Conservation (phyloP, 2,329 filamentous ascomycete genomes). For the Fusarium udum region DNA sequence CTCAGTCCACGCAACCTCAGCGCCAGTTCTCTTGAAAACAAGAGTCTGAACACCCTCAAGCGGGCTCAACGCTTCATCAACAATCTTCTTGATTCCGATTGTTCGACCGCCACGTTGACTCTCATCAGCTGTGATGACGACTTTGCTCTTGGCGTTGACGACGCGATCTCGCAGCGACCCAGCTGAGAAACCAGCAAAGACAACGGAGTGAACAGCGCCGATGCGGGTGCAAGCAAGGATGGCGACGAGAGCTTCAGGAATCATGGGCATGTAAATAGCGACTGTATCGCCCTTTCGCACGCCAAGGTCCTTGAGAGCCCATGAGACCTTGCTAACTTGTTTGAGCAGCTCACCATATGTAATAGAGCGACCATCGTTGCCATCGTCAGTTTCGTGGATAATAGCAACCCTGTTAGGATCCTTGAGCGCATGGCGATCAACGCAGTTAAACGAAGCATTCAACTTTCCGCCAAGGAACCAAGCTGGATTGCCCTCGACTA, state of each 20-base stretch:
- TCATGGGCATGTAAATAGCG: constrained; percentile 95
- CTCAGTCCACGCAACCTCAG: constrained; percentile 83
- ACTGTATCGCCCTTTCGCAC: constrained; percentile 95
- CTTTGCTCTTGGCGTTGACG: constrained; percentile 83
- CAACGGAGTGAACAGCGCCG: constrained; percentile 91
- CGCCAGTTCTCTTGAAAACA: constrained; percentile 90
- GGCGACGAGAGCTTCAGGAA: constrained; percentile 88
- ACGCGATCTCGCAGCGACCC: constrained; percentile 92
- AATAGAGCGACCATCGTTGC: constrained; percentile 82
- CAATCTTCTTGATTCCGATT: constrained; percentile 95
- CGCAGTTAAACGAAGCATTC: constrained; percentile 94
- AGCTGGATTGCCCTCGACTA: constrained; percentile 80
- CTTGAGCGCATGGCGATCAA: constrained; percentile 91
- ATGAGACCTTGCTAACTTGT: constrained; percentile 84
- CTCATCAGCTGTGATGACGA: constrained; percentile 93
- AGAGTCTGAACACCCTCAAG: constrained; percentile 86
- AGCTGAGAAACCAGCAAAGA: constrained; percentile 94
- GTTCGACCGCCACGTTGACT: constrained; percentile 93
- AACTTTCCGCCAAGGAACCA: constrained; percentile 93
- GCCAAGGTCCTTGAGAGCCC: constrained; percentile 88
- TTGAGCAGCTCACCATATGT: constrained; percentile 90
- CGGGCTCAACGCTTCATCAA: constrained; percentile 83
- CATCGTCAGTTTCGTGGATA: constrained; percentile 95
- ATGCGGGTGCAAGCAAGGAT: constrained; percentile 83
- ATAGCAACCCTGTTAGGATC: constrained; percentile 90